phyloP scores from a whole-genome alignment of 164 flowering plant genomes.

The Protea cynaroides region DNA sequence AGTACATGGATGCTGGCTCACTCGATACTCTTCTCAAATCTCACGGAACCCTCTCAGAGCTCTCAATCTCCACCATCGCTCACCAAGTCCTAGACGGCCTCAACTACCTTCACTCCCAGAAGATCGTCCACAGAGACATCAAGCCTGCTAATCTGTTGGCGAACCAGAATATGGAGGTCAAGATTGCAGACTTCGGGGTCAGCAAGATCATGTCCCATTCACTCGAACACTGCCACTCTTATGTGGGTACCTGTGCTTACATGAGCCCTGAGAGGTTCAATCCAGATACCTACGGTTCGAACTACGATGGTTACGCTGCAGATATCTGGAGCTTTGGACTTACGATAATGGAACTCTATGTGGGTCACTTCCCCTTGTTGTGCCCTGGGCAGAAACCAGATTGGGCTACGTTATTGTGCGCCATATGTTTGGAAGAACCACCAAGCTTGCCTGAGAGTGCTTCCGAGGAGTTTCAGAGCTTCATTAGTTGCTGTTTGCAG shows the following conservation, averaged over 20 bases:
- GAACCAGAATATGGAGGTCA: slow-evolving; percentile 8
- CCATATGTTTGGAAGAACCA: slow-evolving; percentile 71
- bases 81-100: slow-evolving; percentile 57
- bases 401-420: slow-evolving; percentile 82
- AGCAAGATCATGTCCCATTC: slow-evolving; percentile 12
- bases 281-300: slow-evolving; percentile 57
- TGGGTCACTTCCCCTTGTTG: slow-evolving; percentile 67
- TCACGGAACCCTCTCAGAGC: slow-evolving; percentile 36
- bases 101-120: slow-evolving; percentile 6
- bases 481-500: slow-evolving; percentile 23
- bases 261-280: too few relatives aligned
- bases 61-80: slow-evolving; percentile 33
- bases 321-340: too few relatives aligned
- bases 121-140: too few relatives aligned
- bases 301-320: slow-evolving; percentile 42
- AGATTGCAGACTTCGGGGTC: slow-evolving; percentile 63
- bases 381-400: slow-evolving; percentile 65
- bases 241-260: slow-evolving; percentile 42
- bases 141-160: slow-evolving; percentile 25
- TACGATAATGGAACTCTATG: slow-evolving; percentile 43
- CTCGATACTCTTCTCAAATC: slow-evolving; percentile 29
- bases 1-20: slow-evolving; percentile 67
- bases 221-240: slow-evolving; percentile 63
- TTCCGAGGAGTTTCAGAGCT: slow-evolving; percentile 51
- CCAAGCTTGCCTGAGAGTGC: slow-evolving; percentile 14